Percentiles rank a stretch among this genome's conserved stretches.
Evolutionary conservation across 2,329 filamentous ascomycete species (phyloP).

Genomic region (Aspergillus ustus): DNA sequence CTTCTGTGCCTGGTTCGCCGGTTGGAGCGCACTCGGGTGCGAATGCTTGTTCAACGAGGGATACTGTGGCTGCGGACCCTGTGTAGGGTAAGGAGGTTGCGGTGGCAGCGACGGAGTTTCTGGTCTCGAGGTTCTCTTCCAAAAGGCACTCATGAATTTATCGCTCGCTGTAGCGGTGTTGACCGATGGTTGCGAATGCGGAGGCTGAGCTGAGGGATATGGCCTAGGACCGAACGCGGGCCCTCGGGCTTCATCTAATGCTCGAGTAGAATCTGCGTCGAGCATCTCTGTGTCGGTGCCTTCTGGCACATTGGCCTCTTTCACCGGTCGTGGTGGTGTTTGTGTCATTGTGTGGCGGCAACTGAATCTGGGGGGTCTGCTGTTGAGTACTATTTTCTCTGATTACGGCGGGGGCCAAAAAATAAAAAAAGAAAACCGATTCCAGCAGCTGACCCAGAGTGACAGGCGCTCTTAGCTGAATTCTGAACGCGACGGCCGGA

Average conservation of each 20-base stretch:
- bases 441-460: no score
- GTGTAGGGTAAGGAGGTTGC: not conserved
- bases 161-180: not conserved
- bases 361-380: not conserved
- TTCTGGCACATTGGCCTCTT: not conserved
- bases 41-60: not conserved
- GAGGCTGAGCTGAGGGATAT: no score
- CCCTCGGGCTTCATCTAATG: no score
- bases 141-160: not conserved
- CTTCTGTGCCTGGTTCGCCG: not conserved
- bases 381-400: no score
- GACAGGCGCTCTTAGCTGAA: no score
- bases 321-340: not conserved
- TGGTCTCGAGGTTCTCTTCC: not conserved
- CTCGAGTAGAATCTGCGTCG: not conserved
- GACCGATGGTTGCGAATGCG: not conserved
- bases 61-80: not conserved
- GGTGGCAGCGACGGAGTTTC: not conserved
- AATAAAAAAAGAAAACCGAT: not conserved
- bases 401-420: not conserved
- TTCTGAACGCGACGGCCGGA: no score
- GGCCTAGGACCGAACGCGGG: no score
- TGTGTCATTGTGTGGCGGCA: not conserved
- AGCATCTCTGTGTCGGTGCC: not conserved
- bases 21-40: not conserved